Base-by-base conservation (phyloP, 2,329 filamentous ascomycete genomes). In the Aspergillaceae sp. region DNA sequence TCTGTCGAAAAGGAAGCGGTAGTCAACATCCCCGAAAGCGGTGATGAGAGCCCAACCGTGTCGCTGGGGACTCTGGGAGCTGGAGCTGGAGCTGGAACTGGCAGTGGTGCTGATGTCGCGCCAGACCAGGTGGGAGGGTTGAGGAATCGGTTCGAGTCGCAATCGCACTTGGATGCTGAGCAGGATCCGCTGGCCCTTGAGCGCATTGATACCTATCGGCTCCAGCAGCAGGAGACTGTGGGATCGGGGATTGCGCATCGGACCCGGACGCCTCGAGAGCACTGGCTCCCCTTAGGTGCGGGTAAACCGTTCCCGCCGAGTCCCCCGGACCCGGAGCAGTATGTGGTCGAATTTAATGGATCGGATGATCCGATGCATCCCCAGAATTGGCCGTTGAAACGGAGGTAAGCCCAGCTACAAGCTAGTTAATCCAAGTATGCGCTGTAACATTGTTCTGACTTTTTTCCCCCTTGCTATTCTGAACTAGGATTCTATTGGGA, bases 271-370 rank as follows among this genome's bases (percentile, higher is more conserved):
- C 50, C 54, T n/a, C 51, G 46, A 29, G 53, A 53, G 5, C 41
- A 51, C 35, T 57, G 51, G 46, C 19, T 48, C 3, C 48, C 47
- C 0, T 48, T 55, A 32, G 58, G 55, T 19, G 52, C 41, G 9
- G 74, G 69, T 1, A 77, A 74, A 50, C 62, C 70, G 1, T 73
- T 72, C 45, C 75, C 76, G 1, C 71, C 72, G 5, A 59, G 62
- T 0, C 56, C 77, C 7, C 73, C 74, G 3, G 69, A 72, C 6
- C 56, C 66, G 35, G 71, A 77, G 49, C 69, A 73, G 41, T 79
- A 79, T 51, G 73, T 76, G 4, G 74, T 77, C n/a, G 74, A 77
- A 34, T 78, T 77, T 48, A 71, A 77, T 47, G 74, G 74, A 0
- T 59, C 58, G 0, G 64, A 74, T 44, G 75, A 78, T 50, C 74